Evolutionary conservation across 1,139 yeast species (phyloP), one percentile per base, ranked within the genome.

Genomic region (Hyphopichia wangnamkhiaoensis): DNA sequence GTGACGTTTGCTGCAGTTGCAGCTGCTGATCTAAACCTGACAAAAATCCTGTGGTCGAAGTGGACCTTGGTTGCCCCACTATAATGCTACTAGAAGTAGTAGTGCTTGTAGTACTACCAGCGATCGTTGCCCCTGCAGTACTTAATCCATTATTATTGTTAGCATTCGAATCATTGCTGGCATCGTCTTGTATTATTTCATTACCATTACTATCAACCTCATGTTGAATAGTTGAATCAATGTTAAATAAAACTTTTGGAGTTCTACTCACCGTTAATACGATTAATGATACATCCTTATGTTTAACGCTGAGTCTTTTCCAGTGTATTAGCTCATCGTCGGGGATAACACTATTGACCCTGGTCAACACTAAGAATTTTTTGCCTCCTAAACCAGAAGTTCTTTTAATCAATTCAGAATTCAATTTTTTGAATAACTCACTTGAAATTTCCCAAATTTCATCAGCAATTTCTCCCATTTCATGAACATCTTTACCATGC

Each of bases 271-370:
- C 88, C 10, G 93, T 81, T n/a, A 84, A 71, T 14, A 88, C 89
- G 29, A 88, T 78, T 53, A 86, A 66, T 1, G 86, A 79, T 16
- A 86, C 62, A 29, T 79, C 84, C 47, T 82, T 80, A 39, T 78
- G 74, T 45, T 76, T 77, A 39, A 68, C 53, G 24, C 89, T 81
- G 29, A 84, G 63, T 41, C 89, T 62, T 54, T 86, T 82, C 91
- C 93, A 83, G 53, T 84, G 88, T 37, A 84, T 71, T 39, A 85
- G 63, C 53, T 85, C 94, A 55, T 84, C 93, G 58, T 85, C 94
- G 0, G 91, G 89, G 32, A 85, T 77, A 40, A 84, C 76, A 47
- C 85, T 84, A 51, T 81, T 82, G 38, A 84, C 62, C 50, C 94
- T 71, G 0, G 93, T 83, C 38, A 85, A 63, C 1, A 85, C 82